These are phyloP conservation scores for Crithidia acanthocephali DNA, from an alignment of 208 protist species.

Conservation along the genomic window DNA sequence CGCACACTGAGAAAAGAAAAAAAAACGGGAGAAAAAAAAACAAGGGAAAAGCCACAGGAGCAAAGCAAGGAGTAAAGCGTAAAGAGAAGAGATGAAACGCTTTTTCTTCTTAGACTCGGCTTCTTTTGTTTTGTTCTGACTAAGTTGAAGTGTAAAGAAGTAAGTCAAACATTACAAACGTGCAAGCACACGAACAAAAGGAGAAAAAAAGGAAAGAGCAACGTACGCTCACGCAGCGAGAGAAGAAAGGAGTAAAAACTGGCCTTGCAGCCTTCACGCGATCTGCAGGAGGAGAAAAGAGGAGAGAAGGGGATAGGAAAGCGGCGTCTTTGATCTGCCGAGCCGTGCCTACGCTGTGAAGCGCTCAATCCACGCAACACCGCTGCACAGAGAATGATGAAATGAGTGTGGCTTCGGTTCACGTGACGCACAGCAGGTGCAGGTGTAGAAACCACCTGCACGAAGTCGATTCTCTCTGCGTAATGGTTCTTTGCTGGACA, in stretches of 20 bases:
- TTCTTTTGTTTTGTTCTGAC: too few species aligned
- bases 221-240: neutral
- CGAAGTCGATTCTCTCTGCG: too few species aligned
- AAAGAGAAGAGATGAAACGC: too few species aligned
- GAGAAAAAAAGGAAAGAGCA: too few species aligned
- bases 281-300: too few species aligned
- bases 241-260: neutral
- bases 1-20: constrained; percentile 3
- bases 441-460: neutral
- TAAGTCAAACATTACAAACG: neutral
- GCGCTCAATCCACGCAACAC: too few species aligned
- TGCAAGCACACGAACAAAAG: neutral
- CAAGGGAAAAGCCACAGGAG: constrained; percentile 3
- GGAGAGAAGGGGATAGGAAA: too few species aligned
- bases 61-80: too few species aligned
- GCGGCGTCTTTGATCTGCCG: too few species aligned
- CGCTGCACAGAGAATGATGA: too few species aligned
- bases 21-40: constrained; percentile 20
- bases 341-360: neutral
- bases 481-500: too few species aligned
- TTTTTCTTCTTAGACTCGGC: too few species aligned
- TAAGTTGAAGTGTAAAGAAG: constrained; percentile 5
- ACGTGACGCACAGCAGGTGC: neutral
- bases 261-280: neutral
- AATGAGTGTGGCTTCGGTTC: neutral